Base-by-base conservation (phyloP, 805 yeast genomes). In the Candida coquimbonensis region DNA sequence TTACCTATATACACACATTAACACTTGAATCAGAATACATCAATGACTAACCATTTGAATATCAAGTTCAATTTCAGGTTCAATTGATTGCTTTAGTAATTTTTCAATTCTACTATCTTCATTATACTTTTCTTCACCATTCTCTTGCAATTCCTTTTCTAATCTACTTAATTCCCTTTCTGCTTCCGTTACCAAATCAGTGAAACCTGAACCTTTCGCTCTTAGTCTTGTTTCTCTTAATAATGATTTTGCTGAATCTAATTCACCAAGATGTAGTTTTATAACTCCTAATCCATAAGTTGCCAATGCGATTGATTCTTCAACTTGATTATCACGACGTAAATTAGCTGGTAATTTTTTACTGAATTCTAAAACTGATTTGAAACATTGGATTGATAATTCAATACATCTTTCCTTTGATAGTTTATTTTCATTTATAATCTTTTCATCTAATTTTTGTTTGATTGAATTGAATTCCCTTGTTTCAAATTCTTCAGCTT, bases 271-370 rank as follows among this genome's bases (percentile, higher is more conserved):
- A 54, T 86, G 87, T n/a, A 83, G 64, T 38, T 77, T 73, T 11
- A 87, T 73, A 6, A 89, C 95, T 2, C 96, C 98, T 36, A 87
- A 69, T 0, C 96, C 95, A 59, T 85, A 90, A 0, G 88, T 79
- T 0, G 96, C 80, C 60, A 90, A 69, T 0, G 95, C 93, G 37
- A 84, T 79, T 1, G 85, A 78, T 51, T 85, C 87, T 31, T 77
- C 73, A 12, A 83, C 63, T 7, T 68, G 65, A 11, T 62, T 61
- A 40, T 71, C 74, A 14, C 66, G 57, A 39, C 70, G 59, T 13
- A 59, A 36, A 43, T 53, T 48, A 26, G 67, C 56, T 2, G 70
- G 69, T 21, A 74, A 54, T 38, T 68, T 64, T 49, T 71, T 72
- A 3, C 74, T 62, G 36, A 68, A 68, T 9, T 60, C 62, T n/a